These are phyloP conservation scores for Aspergillus sp. DNA, from an alignment of 2,329 filamentous ascomycete species.

Conservation along the genomic window DNA sequence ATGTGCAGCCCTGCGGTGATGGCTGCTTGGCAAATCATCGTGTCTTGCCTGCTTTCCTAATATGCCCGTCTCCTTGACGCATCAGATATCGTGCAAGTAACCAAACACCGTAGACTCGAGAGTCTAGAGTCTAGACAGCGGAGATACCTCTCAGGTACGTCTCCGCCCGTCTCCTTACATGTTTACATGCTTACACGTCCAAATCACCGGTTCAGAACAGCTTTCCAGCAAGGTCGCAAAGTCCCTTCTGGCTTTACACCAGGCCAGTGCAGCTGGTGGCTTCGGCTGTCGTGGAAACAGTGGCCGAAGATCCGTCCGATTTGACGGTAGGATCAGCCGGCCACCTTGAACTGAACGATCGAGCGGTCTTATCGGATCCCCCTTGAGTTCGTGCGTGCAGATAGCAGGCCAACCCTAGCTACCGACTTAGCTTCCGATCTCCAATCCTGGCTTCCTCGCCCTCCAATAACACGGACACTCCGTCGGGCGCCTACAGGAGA, in stretches of 20 bases:
- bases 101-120: neutral
- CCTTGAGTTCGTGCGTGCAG: neutral
- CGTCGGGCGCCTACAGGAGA: slow-evolving; percentile 3
- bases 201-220: slow-evolving; percentile 3
- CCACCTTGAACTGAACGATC: neutral
- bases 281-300: slow-evolving; percentile 1
- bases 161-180: slow-evolving; percentile 2
- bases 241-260: neutral
- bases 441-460: neutral
- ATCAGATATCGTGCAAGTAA: neutral
- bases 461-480: neutral
- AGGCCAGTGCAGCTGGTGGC: slow-evolving; percentile 4
- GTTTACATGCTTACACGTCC: neutral
- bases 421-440: neutral
- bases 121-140: neutral
- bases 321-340: slow-evolving; percentile 14
- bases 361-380: neutral
- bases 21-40: neutral
- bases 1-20: neutral
- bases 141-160: neutral
- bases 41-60: neutral
- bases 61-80: neutral
- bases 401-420: neutral
- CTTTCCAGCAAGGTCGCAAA: slow-evolving; percentile 2
- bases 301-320: neutral